phyloP scores from a whole-genome alignment of 192 early-diverging fungal species.

The Helicostylum pulchrum region DNA sequence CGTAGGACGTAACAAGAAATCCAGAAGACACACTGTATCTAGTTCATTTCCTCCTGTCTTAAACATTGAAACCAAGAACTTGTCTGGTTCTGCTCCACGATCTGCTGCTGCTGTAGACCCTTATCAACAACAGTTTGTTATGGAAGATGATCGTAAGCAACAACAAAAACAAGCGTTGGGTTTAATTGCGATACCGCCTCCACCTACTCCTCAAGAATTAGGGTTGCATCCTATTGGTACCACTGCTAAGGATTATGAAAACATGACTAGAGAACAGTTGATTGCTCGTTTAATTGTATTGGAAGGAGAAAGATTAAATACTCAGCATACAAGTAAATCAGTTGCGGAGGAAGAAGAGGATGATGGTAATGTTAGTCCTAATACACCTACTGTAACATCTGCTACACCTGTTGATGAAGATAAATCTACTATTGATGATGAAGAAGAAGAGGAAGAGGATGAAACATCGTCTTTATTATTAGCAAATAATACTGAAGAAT shows the following conservation, averaged over 20 bases:
- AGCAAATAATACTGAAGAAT: not conserved
- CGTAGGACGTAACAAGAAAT: constrained; percentile 5
- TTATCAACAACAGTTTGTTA: not conserved
- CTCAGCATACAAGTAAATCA: not conserved
- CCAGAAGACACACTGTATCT: constrained; percentile 24
- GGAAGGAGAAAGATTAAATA: constrained; percentile 18
- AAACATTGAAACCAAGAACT: constrained; percentile 12
- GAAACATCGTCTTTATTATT: no score
- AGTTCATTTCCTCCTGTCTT: constrained; percentile 5
- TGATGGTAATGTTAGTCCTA: constrained; percentile 19
- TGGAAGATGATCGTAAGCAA: not conserved
- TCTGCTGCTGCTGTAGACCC: not conserved
- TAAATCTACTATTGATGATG: not conserved
- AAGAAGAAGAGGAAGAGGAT: constrained; percentile 8
- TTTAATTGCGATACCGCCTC: constrained; percentile 17
- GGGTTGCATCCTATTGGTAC: constrained; percentile 3
- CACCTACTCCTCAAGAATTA: constrained; percentile 21
- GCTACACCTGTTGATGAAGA: constrained; percentile 1
- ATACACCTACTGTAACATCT: constrained; percentile 17
- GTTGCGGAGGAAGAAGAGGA: not conserved
- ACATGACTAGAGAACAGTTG: constrained; percentile 27
- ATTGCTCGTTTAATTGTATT: constrained; percentile 29
- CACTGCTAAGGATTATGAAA: constrained; percentile 20
- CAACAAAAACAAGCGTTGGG: constrained; percentile 10
- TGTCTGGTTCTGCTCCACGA: not conserved